Evolutionary conservation across 148 eudicot genomes (phyloP).

Genomic region (Chenopodium suecicum): DNA sequence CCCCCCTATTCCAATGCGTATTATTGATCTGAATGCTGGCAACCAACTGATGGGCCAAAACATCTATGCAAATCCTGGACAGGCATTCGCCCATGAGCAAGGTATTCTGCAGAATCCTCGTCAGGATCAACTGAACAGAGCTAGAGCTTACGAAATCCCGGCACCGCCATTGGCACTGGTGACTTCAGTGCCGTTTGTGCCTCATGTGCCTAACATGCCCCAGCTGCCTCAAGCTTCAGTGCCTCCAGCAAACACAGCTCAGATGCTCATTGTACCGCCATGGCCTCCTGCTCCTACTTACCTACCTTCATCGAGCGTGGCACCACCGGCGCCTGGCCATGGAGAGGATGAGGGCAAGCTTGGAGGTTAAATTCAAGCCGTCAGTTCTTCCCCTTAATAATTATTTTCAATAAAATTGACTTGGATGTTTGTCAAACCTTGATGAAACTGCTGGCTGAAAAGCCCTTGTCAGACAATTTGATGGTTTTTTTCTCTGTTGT

Average conservation of each 20-base stretch:
- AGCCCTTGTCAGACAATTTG: neutral
- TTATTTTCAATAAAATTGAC: neutral
- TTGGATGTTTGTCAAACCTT: neutral
- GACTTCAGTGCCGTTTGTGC: too few species aligned
- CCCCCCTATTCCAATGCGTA: too few species aligned
- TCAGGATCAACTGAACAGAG: neutral
- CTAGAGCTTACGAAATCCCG: too few species aligned
- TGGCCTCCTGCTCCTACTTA: neutral
- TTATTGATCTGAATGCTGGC: too few species aligned
- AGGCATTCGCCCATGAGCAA: neutral
- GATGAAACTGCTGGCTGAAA: neutral
- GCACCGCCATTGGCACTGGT: too few species aligned
- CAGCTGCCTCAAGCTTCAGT: neutral
- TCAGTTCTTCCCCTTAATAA: neutral
- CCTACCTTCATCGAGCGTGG: neutral
- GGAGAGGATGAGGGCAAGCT: neutral
- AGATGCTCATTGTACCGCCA: too few species aligned
- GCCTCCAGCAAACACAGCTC: neutral
- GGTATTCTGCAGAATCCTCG: slow-evolving; percentile 4
- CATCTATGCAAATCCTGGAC: neutral
- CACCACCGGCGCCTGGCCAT: neutral
- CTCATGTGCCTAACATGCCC: neutral
- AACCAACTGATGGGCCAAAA: neutral
- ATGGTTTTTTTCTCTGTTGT: neutral
- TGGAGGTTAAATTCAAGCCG: neutral